A percentile compares a stretch with the other conserved stretches of the same genome.
phyloP scores from a whole-genome alignment of 2,329 filamentous ascomycete species.

The Shiraia bambusicola region DNA sequence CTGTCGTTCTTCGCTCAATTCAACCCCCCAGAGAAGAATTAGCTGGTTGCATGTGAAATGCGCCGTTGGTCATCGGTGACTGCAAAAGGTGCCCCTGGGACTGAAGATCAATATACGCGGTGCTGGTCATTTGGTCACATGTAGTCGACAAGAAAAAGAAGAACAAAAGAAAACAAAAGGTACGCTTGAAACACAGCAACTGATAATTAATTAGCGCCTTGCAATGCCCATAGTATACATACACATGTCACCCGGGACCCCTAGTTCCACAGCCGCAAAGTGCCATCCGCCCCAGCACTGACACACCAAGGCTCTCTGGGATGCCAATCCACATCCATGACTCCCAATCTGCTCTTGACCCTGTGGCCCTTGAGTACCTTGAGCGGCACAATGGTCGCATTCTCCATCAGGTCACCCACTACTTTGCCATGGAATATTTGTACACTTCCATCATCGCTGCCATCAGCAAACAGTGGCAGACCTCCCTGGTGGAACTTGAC shows the following conservation, averaged over 20 bases:
- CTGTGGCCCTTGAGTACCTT: constrained; percentile 92
- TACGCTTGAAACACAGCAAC: neutral
- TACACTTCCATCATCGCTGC: constrained; percentile 88
- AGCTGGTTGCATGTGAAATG: too few relatives aligned
- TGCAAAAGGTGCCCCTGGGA: too few relatives aligned
- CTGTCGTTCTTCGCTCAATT: neutral
- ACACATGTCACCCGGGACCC: constrained; percentile 2
- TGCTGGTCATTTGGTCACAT: neutral
- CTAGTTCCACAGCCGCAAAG: constrained; percentile 78
- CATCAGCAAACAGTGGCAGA: constrained; percentile 87
- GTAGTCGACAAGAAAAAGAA: neutral
- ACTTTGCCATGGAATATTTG: constrained; percentile 98
- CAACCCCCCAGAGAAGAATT: too few relatives aligned
- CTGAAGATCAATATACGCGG: too few relatives aligned
- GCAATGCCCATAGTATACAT: constrained; percentile 8
- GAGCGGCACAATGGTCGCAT: constrained; percentile 91
- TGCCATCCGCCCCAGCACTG: constrained; percentile 91
- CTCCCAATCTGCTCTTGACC: constrained; percentile 80
- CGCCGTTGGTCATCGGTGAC: too few relatives aligned
- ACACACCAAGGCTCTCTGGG: constrained; percentile 91
- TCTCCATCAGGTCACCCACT: constrained; percentile 91
- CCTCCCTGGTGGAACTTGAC: constrained; percentile 81
- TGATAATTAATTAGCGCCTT: too few relatives aligned
- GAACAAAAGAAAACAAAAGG: neutral
- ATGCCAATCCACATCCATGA: constrained; percentile 96